phyloP scores from a whole-genome alignment of 2,329 filamentous ascomycete genomes.

The Claviceps capensis region DNA sequence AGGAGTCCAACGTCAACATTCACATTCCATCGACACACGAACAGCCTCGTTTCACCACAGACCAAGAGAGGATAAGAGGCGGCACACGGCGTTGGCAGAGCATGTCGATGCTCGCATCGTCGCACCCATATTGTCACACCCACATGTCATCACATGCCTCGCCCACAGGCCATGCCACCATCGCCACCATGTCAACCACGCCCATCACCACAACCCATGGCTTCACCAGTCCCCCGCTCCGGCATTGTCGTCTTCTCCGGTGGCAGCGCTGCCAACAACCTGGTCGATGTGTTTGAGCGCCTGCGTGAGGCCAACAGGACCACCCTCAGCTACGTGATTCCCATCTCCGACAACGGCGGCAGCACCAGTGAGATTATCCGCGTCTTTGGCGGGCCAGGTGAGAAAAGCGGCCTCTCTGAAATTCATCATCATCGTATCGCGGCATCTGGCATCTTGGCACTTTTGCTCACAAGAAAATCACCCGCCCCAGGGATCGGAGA shows the following conservation, averaged over 20 bases:
- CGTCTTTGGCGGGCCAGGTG: constrained; percentile 86
- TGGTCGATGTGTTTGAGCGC: constrained; percentile 77
- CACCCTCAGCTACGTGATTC: constrained; percentile 72
- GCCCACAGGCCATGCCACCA: neutral
- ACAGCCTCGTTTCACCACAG: no score
- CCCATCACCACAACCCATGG: neutral
- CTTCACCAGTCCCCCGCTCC: constrained; percentile 2
- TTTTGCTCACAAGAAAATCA: no score
- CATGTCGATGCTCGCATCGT: no score
- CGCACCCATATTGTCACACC: no score
- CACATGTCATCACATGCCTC: neutral
- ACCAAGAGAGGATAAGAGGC: no score
- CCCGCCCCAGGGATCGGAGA: constrained; percentile 38
- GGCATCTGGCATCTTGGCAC: no score
- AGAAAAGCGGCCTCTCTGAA: neutral
- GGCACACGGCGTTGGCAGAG: no score
- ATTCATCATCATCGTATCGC: no score
- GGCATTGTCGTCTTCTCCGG: constrained; percentile 76
- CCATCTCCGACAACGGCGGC: constrained; percentile 91
- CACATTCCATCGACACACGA: no score
- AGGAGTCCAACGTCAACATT: no score
- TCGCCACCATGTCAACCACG: neutral
- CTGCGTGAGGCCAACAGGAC: constrained; percentile 52
- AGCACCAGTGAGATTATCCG: constrained; percentile 88
- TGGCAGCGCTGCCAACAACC: constrained; percentile 84